phyloP scores from a whole-genome alignment of 2,329 filamentous ascomycete genomes.

The Ophiostoma montium region DNA sequence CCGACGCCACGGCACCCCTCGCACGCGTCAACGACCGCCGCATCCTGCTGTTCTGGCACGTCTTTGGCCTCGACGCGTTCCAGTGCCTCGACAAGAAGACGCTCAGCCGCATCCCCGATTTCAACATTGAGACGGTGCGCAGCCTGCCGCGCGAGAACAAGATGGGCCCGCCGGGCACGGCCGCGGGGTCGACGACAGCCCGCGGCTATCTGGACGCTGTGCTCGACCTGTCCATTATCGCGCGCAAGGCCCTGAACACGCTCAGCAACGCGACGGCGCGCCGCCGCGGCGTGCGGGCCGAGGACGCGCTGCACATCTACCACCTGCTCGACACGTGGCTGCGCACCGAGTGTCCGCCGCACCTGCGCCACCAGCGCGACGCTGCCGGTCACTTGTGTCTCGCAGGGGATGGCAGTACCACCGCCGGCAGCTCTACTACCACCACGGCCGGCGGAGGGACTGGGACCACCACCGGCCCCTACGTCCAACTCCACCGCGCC shows the following conservation, averaged over 20 bases:
- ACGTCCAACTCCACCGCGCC: constrained; percentile 10
- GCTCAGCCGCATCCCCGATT: constrained; percentile 12
- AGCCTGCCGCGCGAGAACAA: background rate
- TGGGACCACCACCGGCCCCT: background rate
- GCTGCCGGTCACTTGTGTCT: background rate
- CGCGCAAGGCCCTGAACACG: constrained; percentile 7
- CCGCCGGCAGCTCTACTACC: background rate
- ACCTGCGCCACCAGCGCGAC: constrained; percentile 4
- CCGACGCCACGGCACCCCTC: background rate
- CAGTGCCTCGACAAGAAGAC: constrained; percentile 13
- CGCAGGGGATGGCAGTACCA: background rate
- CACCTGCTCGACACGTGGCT: constrained; percentile 7
- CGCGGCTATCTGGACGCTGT: constrained; percentile 14
- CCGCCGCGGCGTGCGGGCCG: constrained; percentile 6
- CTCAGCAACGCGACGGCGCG: constrained; percentile 8
- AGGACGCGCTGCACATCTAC: constrained; percentile 5
- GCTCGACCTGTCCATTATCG: constrained; percentile 13
- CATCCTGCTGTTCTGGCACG: constrained; percentile 14
- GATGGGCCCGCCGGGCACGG: background rate
- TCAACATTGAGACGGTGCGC: background rate
- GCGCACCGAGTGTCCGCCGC: constrained; percentile 2
- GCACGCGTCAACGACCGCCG: constrained; percentile 10
- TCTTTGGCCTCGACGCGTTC: constrained; percentile 14
- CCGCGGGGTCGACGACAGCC: background rate
- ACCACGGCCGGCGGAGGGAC: background rate